Conservation (phyloP, 1,284 basidiomycete genomes). For the Moesziomyces globuligerus region DNA sequence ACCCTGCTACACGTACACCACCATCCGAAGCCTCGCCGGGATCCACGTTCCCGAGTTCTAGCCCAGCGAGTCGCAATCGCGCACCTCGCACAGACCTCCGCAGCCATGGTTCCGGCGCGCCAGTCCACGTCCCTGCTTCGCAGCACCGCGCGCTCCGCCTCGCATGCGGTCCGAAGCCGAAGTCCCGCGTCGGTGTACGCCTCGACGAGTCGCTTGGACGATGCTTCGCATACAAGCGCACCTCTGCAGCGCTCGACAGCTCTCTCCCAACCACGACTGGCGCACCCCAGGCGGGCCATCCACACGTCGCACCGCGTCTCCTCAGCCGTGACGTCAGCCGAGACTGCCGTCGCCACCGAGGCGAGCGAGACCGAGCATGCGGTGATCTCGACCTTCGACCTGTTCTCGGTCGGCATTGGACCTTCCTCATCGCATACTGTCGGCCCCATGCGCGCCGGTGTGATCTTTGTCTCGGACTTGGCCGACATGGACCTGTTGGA, state of each 20-base stretch:
- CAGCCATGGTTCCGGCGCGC: conserved; percentile 11
- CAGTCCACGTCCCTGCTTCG: conserved; percentile 18
- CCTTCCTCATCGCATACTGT: conserved; percentile 74
- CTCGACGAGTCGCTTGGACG: no score
- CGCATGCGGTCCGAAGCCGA: background rate
- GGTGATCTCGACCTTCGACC: conserved; percentile 78
- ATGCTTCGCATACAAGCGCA: background rate
- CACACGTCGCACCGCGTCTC: conserved; percentile 1
- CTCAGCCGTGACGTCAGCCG: conserved; percentile 6
- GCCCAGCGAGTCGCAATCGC: background rate
- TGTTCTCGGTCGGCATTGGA: conserved; percentile 86
- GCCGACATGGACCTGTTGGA: conserved; percentile 77
- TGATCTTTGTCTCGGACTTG: conserved; percentile 80
- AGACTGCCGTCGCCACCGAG: conserved; percentile 4
- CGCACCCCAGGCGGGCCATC: background rate
- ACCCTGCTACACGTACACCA: background rate
- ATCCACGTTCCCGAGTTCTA: background rate
- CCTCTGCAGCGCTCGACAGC: background rate
- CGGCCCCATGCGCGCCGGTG: conserved; percentile 85
- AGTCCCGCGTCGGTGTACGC: no score
- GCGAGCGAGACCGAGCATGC: conserved; percentile 78
- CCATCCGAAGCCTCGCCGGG: conserved; percentile 6
- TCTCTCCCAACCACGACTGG: background rate
- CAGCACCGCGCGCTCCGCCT: conserved; percentile 10
- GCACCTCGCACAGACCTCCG: no score